Evolutionary conservation across 1,284 basidiomycete genomes (phyloP), one percentile per base, ranked within the genome.

Genomic region (Abortiporus biennis): DNA sequence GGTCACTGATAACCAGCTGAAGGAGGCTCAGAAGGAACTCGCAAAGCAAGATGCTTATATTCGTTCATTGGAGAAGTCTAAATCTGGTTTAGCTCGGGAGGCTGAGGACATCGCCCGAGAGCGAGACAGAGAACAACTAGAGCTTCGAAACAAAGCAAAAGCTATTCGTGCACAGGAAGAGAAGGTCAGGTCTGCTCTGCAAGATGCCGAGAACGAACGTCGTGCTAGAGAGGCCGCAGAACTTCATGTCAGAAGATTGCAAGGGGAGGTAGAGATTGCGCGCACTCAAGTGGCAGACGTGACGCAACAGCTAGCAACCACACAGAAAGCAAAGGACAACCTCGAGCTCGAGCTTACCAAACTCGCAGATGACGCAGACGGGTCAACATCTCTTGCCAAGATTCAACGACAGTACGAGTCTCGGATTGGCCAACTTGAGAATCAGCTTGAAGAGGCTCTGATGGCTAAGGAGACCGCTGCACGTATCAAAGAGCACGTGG

Each of bases 1-100:
- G 45, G 85, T 96, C 48, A 96, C 96, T 1, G 95, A 99, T 59
- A 80, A 88, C 20, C 92, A 98, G 60, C 78, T 98, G 5, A 77
- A 72, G 20, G 90, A 92, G 16, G 85, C 90, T 0, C 84, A 88
- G 49, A 63, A 73, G 19, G 88, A 92, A 60, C 61, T 94, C 21
- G 75, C 83, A 61, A 80, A 82, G 54, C 81, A 87, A 35, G 71
- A 69, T 1, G 71, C 75, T 2, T 89, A 92, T 53, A 89, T 92
- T 45, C 79, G 83, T 33, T 91, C 89, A 19, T 69, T 95, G 15
- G 86, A 92, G 65, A 88, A 89, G 61, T 79, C 80, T 3, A 91
- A 87, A 59, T 67, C 74, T 25, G 76, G 90, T 0, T 68, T 96
- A 31, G 74, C 80, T 9, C 76, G 77, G 20, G 94, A 98, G 58